phyloP scores from a whole-genome alignment of 202 grass and related monocot species.

The Schoenoplectus triqueter region DNA sequence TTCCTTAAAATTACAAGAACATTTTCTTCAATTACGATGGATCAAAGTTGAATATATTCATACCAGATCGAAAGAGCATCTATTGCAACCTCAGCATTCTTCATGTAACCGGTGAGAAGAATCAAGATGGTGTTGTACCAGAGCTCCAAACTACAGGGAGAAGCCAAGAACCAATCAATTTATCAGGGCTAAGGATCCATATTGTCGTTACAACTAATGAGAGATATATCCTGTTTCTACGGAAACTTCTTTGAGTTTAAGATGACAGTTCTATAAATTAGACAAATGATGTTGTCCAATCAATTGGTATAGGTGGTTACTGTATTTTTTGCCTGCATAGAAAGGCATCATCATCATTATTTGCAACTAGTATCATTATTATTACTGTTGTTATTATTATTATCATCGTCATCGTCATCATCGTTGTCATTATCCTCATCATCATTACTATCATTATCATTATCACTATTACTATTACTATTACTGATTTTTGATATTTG shows the following conservation, averaged over 20 bases:
- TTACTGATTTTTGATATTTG: too few relatives aligned
- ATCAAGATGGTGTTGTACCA: conserved; percentile 91
- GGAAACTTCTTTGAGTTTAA: not conserved
- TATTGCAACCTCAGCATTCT: conserved; percentile 80
- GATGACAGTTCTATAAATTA: not conserved
- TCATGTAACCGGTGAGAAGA: conserved; percentile 80
- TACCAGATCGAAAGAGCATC: conserved; percentile 96
- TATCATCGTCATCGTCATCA: too few relatives aligned
- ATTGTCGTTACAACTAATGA: not conserved
- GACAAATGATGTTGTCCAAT: not conserved
- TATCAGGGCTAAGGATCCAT: not conserved
- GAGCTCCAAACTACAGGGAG: conserved; percentile 61
- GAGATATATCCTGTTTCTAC: not conserved
- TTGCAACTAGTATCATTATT: too few relatives aligned
- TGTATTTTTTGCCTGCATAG: not conserved
- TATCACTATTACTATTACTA: too few relatives aligned
- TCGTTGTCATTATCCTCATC: too few relatives aligned
- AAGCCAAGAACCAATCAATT: conserved; percentile 4
- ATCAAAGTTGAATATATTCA: conserved; percentile 2
- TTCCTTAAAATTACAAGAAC: not conserved
- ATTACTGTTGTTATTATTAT: too few relatives aligned
- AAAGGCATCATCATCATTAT: too few relatives aligned
- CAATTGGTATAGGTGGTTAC: not conserved
- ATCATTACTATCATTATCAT: too few relatives aligned
- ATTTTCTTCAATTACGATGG: not conserved